A percentile compares a stretch with the other conserved stretches of the same genome.
These are phyloP conservation scores for Fagopyrum tataricum DNA, from an alignment of 148 eudicot species.

Conservation along the genomic window DNA sequence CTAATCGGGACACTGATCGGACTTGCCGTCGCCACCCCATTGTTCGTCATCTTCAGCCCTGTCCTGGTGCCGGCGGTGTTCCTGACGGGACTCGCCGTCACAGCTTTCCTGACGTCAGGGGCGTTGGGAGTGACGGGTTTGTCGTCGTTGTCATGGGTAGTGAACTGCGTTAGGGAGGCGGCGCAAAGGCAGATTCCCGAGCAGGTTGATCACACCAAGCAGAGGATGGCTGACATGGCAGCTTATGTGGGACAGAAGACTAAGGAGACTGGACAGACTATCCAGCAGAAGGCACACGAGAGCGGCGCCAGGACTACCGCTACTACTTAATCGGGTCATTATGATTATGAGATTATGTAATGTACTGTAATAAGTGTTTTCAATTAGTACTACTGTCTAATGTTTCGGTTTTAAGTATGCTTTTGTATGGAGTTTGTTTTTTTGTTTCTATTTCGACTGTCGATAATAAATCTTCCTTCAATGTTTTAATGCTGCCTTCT, in stretches of 20 bases:
- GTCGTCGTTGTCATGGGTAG: slow-evolving; percentile 9
- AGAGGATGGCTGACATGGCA: slow-evolving; percentile 6
- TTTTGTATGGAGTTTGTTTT: neutral
- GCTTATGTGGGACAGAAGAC: slow-evolving; percentile 6
- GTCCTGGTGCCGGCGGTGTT: slow-evolving; percentile 54
- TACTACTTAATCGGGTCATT: neutral
- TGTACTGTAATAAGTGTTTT: neutral
- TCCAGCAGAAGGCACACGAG: slow-evolving; percentile 12
- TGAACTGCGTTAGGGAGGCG: slow-evolving; percentile 3
- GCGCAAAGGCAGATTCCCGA: slow-evolving; percentile 8
- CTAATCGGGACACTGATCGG: slow-evolving; percentile 40
- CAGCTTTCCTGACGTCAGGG: slow-evolving; percentile 50
- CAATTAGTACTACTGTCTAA: neutral
- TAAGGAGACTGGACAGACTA: slow-evolving; percentile 6
- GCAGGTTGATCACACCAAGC: slow-evolving; percentile 10
- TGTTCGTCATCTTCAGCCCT: slow-evolving; percentile 65
- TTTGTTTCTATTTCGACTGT: no score
- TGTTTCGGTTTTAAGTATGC: neutral
- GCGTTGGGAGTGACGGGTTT: slow-evolving; percentile 35
- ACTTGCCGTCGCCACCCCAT: slow-evolving; percentile 36
- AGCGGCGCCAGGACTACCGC: slow-evolving; percentile 7
- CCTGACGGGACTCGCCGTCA: slow-evolving; percentile 31
- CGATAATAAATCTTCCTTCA: no score
- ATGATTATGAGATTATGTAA: neutral
- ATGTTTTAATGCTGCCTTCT: no score